Conservation (phyloP, 371 early-diverging fungal genomes). For the Rhizopus delemar region DNA sequence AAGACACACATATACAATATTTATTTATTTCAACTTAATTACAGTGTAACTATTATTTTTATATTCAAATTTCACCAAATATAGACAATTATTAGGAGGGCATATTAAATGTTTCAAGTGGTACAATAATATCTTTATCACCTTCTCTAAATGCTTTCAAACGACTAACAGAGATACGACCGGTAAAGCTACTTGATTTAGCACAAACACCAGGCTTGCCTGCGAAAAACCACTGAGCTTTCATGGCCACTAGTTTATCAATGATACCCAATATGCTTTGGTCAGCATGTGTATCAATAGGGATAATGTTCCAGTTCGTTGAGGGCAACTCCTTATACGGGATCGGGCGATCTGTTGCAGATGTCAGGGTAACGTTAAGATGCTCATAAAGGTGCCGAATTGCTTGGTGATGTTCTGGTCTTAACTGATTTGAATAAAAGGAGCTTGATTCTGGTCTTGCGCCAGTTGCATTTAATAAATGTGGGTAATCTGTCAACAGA, state of each 20-base stretch:
- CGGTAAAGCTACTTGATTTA: conserved; percentile 45
- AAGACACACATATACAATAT: no score
- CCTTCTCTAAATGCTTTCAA: conserved; percentile 13
- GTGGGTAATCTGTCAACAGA: conserved; percentile 52
- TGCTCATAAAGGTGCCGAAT: conserved; percentile 37
- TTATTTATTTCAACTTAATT: no score
- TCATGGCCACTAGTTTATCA: conserved; percentile 52
- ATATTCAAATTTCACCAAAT: neutral
- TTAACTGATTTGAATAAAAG: conserved; percentile 32
- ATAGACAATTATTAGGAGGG: neutral
- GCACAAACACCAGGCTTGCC: conserved; percentile 46
- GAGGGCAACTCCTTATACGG: conserved; percentile 78
- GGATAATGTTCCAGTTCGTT: conserved; percentile 55
- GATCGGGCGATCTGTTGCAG: conserved; percentile 3
- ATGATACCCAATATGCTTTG: conserved; percentile 44
- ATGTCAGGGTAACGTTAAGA: conserved; percentile 32
- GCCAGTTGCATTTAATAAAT: conserved; percentile 28
- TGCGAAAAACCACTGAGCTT: conserved; percentile 50
- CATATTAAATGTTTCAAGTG: conserved; percentile 19
- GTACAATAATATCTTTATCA: conserved; percentile 14
- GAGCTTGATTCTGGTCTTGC: conserved; percentile 47
- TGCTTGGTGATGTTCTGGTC: conserved; percentile 43
- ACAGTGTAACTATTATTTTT: neutral
- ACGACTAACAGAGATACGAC: conserved; percentile 29
- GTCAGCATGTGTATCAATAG: conserved; percentile 31